phyloP scores from a whole-genome alignment of 176 grass and related monocot genomes.

The Avena eriantha region DNA sequence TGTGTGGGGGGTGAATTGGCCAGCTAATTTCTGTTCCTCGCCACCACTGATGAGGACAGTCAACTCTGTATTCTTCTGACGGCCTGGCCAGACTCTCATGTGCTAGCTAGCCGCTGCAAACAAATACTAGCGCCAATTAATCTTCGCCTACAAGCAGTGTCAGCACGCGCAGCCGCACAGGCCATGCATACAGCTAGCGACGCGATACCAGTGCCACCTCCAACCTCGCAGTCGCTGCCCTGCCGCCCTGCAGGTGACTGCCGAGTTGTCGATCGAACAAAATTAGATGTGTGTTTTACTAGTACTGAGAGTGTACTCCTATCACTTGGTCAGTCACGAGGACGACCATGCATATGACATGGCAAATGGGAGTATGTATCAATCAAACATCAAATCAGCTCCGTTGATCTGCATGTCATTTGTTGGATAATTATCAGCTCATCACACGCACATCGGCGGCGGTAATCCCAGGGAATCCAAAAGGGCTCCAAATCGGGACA shows the following conservation, averaged over 20 bases:
- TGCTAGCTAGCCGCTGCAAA: not conserved
- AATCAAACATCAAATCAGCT: slow-evolving; percentile 44
- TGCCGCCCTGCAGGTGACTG: not conserved
- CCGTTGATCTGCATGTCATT: not conserved
- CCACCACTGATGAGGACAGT: slow-evolving; percentile 18
- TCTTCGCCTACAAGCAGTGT: not conserved
- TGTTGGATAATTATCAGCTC: not conserved
- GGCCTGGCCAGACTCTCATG: not conserved
- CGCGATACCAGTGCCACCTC: not conserved
- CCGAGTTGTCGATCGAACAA: not conserved
- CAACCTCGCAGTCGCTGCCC: not conserved
- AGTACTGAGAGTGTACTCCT: too few relatives aligned
- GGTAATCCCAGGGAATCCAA: not conserved
- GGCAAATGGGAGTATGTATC: not conserved
- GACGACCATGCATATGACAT: not conserved
- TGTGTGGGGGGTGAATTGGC: not conserved
- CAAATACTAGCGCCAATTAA: slow-evolving; percentile 5
- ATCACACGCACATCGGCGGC: too few relatives aligned
- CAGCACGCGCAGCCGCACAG: not conserved
- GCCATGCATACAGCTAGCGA: not conserved
- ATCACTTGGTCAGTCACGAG: too few relatives aligned
- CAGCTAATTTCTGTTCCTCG: not conserved
- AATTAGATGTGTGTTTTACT: not conserved
- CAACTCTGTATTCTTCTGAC: not conserved
- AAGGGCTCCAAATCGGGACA: not conserved